Base-by-base conservation (phyloP, 2,329 filamentous ascomycete genomes). In the Arthrobotrys iridis region DNA sequence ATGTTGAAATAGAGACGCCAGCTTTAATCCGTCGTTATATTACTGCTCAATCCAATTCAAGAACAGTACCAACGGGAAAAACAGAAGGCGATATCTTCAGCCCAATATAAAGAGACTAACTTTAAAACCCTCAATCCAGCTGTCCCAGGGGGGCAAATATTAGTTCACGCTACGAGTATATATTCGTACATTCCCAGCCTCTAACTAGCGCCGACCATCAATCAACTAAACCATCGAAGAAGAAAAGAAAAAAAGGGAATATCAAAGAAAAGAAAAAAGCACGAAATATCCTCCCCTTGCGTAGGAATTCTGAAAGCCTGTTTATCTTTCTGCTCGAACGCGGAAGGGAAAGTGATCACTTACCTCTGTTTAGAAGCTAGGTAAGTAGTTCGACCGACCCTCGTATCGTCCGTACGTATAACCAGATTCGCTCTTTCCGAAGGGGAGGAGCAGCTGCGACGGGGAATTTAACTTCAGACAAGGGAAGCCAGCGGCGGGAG, bases 261-360 rank as follows among this genome's bases (percentile, higher is more conserved):
- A n/a, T n/a, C n/a, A n/a, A n/a, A n/a, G 35, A 57, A 8, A 20
- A 57, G 50, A 57, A 48, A 62, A n/a, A 62, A 57, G 30, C 28
- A 24, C 45, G 46, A 30, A 41, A 2, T 26, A 45, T 35, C 62
- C 46, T 67, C 63, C 37, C 35, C 62, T 40, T 52, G 45, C 60
- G 35, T 30, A 45, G 60, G 46, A 65, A 64, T 57, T 50, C 59
- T 72, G 59, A 60, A 41, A 15, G n/a, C 40, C 60, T 43, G 37
- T 55, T 35, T 26, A 60, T 43, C 62, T 74, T 37, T 52, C 24
- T 13, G 30, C n/a, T n/a, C n/a, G n/a, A n/a, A n/a, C n/a, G n/a
- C 41, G 26, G 65, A 48, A 74, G 24, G 70, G 70, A 74, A 74
- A 74, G 70, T 74, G 70, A 52, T 74, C 55, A 35, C 13, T 57